Evolutionary conservation across 805 yeast genomes (phyloP).

Genomic region (Myxozyma udenii): DNA sequence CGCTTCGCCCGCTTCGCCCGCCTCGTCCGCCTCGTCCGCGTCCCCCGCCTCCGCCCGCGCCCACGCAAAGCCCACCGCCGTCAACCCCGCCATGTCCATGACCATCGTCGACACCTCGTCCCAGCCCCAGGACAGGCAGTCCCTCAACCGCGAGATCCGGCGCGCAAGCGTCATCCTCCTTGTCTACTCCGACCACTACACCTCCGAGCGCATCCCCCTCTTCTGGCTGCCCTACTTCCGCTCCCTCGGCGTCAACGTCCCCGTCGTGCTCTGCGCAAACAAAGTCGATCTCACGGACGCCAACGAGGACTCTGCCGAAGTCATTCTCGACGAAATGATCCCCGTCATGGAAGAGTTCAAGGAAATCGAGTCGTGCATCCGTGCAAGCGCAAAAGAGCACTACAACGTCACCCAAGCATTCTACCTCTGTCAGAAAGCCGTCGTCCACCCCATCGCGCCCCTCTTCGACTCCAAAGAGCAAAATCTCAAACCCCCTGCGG

Average conservation of each 20-base stretch:
- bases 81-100: conserved; percentile 48
- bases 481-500: conserved; percentile 69
- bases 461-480: conserved; percentile 89
- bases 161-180: conserved; percentile 89
- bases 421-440: conserved; percentile 88
- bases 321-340: conserved; percentile 72
- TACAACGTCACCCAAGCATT: conserved; percentile 87
- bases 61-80: conserved; percentile 38
- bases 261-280: conserved; percentile 87
- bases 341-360: conserved; percentile 86
- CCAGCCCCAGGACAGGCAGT: conserved; percentile 53
- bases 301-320: conserved; percentile 46
- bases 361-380: conserved; percentile 86
- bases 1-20: neutral
- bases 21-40: neutral
- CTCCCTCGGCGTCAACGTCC: conserved; percentile 84
- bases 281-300: conserved; percentile 53
- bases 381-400: conserved; percentile 81
- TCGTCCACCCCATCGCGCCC: conserved; percentile 90
- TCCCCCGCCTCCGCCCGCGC: neutral
- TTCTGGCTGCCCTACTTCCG: conserved; percentile 95
- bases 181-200: conserved; percentile 90
- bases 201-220: conserved; percentile 84
- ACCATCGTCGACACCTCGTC: conserved; percentile 77
- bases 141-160: conserved; percentile 69